phyloP scores from a whole-genome alignment of 2,329 filamentous ascomycete species.

The Dactylellina sp. region DNA sequence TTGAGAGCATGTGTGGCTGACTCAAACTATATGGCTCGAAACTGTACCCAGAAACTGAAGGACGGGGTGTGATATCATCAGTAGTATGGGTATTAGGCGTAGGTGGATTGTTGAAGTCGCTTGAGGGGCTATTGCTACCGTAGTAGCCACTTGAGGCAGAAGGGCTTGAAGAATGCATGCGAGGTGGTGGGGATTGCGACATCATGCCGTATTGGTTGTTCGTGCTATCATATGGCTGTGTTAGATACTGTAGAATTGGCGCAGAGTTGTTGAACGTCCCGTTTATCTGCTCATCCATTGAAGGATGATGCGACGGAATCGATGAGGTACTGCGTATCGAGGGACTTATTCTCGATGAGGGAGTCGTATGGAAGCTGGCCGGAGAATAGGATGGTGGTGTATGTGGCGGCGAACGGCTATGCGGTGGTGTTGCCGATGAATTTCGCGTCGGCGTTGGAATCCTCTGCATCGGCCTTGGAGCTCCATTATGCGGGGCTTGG shows the following conservation, averaged over 20 bases:
- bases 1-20: constrained; percentile 22
- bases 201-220: constrained; percentile 51
- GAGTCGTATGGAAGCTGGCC: constrained; percentile 52
- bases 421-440: constrained; percentile 52
- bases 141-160: constrained; percentile 55
- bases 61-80: constrained; percentile 49
- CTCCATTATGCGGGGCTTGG: neutral
- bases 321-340: constrained; percentile 49
- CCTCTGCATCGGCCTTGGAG: constrained; percentile 17
- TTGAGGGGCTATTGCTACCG: constrained; percentile 54
- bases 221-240: constrained; percentile 37
- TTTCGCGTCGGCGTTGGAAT: constrained; percentile 26
- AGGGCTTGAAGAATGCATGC: constrained; percentile 53
- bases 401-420: constrained; percentile 50
- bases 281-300: constrained; percentile 55
- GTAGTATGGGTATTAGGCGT: constrained; percentile 47
- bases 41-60: constrained; percentile 39
- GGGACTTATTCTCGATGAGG: constrained; percentile 41
- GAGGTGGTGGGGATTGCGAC: constrained; percentile 51
- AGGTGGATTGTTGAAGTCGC: constrained; percentile 54
- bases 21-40: constrained; percentile 51
- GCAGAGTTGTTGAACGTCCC: constrained; percentile 43
- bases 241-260: constrained; percentile 49
- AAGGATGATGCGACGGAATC: constrained; percentile 47
- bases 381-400: constrained; percentile 53